These are phyloP conservation scores for Ottelia alismoides DNA, from an alignment of 106 monocot species.

Conservation along the genomic window DNA sequence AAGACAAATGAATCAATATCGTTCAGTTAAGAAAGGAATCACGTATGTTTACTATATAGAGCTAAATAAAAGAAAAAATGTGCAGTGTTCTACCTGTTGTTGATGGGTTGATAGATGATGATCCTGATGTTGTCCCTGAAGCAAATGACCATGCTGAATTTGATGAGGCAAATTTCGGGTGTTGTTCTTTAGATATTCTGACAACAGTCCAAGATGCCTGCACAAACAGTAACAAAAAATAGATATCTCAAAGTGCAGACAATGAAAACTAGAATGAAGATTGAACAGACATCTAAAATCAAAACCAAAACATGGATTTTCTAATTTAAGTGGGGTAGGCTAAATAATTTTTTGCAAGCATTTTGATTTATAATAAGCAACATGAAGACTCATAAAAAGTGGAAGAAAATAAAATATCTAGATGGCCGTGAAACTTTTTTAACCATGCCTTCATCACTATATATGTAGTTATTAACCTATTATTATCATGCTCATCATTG, in stretches of 20 bases:
- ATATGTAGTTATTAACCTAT: too few relatives aligned
- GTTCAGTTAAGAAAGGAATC: too few relatives aligned
- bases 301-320: not conserved
- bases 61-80: too few relatives aligned
- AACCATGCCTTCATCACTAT: too few relatives aligned
- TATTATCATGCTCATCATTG: not conserved
- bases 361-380: not conserved
- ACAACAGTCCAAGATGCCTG: slow-evolving; percentile 52
- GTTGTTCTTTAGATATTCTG: slow-evolving; percentile 50
- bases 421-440: too few relatives aligned
- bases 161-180: slow-evolving; percentile 38
- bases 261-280: not conserved
- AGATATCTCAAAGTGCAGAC: not conserved
- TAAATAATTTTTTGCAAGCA: not conserved
- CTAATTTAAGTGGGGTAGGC: not conserved
- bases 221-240: slow-evolving; percentile 5
- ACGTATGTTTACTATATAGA: too few relatives aligned
- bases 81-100: slow-evolving; percentile 3
- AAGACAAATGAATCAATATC: too few relatives aligned
- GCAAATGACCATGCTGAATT: slow-evolving; percentile 33
- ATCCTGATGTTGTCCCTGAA: slow-evolving; percentile 51
- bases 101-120: slow-evolving; percentile 42
- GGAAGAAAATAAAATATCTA: too few relatives aligned
- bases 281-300: not conserved
- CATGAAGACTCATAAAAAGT: too few relatives aligned